phyloP scores from a whole-genome alignment of 176 grass and related monocot genomes.

The Aegilops sharonensis region DNA sequence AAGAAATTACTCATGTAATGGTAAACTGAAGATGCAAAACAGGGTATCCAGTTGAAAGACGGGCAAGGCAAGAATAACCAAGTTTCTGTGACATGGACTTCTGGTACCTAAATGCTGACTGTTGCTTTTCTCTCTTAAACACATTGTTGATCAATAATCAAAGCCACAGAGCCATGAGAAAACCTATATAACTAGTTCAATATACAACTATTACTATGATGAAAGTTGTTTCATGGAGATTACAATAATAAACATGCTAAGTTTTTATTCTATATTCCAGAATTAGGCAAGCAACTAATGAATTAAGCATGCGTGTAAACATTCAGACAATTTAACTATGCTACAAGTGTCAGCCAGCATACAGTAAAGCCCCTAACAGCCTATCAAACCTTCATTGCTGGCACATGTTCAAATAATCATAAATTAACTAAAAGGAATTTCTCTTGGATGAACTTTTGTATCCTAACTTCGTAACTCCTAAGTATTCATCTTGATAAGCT shows the following conservation, averaged over 20 bases:
- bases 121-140: constrained; percentile 9
- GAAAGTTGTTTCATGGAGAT: constrained; percentile 3
- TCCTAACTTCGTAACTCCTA: not conserved
- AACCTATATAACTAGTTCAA: not conserved
- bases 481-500: not conserved
- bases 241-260: not conserved
- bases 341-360: not conserved
- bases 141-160: not conserved
- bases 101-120: not conserved
- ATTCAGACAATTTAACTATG: not conserved
- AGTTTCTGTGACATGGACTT: not conserved
- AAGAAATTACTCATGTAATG: constrained; percentile 11
- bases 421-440: constrained; percentile 21
- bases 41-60: constrained; percentile 1
- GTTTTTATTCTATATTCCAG: not conserved
- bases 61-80: not conserved
- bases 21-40: constrained; percentile 1
- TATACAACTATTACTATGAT: not conserved
- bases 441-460: constrained; percentile 3
- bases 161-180: constrained; percentile 9
- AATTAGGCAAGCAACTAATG: not conserved
- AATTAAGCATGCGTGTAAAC: not conserved
- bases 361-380: not conserved
- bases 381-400: constrained; percentile 5
- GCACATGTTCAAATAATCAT: not conserved